Base-by-base conservation (phyloP, 768 basidiomycete genomes). In the Ephemerocybe angulata region DNA sequence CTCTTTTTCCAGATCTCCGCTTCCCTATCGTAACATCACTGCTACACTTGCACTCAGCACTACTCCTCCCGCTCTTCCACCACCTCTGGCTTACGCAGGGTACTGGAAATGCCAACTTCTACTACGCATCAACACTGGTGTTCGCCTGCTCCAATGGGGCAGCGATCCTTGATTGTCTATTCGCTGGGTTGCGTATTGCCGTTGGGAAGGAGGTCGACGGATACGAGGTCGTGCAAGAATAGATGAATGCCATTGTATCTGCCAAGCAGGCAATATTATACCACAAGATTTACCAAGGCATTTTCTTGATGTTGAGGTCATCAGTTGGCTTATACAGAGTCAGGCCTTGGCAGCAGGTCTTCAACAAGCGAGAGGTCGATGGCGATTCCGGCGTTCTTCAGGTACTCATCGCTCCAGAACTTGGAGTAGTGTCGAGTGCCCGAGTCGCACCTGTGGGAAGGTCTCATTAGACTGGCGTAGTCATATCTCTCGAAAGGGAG, bases 61-160 rank as follows among this genome's bases (percentile, higher is more conserved):
- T 93, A 19, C 84, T 98, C 21, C 80, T 98, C 55, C 96, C 96
- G 0, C 77, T 97, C 28, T 95, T 98, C 69, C 86, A 96, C 64
- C 82, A 90, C 56, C 75, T 98, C 1, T 99, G 97, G 96, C 80
- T 98, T 5, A 77, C 76, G 8, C 88, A 93, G 54, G 94, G 93
- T 1, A 90, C 93, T 4, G 97, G 93, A 2, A 98, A 99, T 64
- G 94, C 96, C 43, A 98, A 98, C 68, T 99, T 99, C 72, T 98
- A 91, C 73, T 99, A 98, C 63, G 97, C 97, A 0, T 86, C 88
- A 3, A 98, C 94, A 2, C 76, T 98, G 57, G 96, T 99, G 15
- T 93, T 94, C 68, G 94, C 93, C 0, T 79, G 93, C 59, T 88
- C 86, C 2, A 88, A 90, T 59, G 93, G 92, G 0, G 81, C 88